Evolutionary conservation across 2,329 filamentous ascomycete genomes (phyloP).

Genomic region (Simplicillium sp.): DNA sequence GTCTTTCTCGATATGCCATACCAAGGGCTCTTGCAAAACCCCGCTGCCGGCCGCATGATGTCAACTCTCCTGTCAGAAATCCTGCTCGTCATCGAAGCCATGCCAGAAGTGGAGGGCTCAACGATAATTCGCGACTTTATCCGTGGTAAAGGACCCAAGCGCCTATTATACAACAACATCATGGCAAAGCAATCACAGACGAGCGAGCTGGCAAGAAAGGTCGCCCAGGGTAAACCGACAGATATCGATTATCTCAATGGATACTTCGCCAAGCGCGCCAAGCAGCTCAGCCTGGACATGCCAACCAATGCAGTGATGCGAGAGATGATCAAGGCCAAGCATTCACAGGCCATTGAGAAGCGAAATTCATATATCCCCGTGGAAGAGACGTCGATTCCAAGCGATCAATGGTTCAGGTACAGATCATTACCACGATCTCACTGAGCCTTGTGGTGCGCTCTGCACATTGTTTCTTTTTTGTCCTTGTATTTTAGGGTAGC

Average conservation of each 20-base stretch:
- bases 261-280: constrained; percentile 69
- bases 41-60: constrained; percentile 55
- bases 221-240: constrained; percentile 51
- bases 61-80: constrained; percentile 67
- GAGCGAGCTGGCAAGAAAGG: constrained; percentile 59
- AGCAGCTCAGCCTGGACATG: constrained; percentile 62
- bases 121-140: constrained; percentile 47
- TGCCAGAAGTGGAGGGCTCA: constrained; percentile 64
- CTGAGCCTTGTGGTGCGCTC: no score
- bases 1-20: constrained; percentile 71
- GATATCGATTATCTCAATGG: constrained; percentile 84
- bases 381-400: constrained; percentile 22
- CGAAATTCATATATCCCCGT: constrained; percentile 22
- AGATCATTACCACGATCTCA: constrained; percentile 6
- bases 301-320: constrained; percentile 65
- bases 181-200: constrained; percentile 34
- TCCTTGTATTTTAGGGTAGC: background rate
- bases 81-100: constrained; percentile 54
- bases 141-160: constrained; percentile 51
- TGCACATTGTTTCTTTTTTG: no score
- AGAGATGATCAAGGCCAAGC: constrained; percentile 64
- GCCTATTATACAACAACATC: constrained; percentile 36
- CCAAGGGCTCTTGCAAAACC: constrained; percentile 59
- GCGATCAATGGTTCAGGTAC: constrained; percentile 14
- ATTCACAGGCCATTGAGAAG: constrained; percentile 22